Base-by-base conservation (phyloP, 2,329 filamentous ascomycete genomes). In the Fusarium brachygibbosum region DNA sequence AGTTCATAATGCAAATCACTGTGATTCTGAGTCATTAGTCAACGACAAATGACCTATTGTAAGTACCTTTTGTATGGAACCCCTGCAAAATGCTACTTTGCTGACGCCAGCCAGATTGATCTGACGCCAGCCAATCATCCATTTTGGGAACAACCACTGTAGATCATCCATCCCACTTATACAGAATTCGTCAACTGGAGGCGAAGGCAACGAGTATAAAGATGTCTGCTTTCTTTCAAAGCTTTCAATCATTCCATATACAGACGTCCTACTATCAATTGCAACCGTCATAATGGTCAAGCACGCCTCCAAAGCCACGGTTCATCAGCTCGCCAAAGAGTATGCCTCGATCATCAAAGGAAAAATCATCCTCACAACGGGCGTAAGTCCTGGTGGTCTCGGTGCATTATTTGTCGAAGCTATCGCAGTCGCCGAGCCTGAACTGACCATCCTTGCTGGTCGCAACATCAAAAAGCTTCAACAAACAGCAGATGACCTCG, bases 311-410 rank as follows among this genome's bases (percentile, higher is more conserved):
- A 48, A 48, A 4, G 41, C 45, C 2, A 65, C 62, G 0, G 60
- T 65, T 19, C 31, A 65, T 7, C 35, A 65, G 9, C 29, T 65
- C 6, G 45, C 35, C 23, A 38, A 48, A 9, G 62, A 65, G 25
- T 65, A 65, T 34, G 35, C 45, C 32, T 19, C 19, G 0, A 42
- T 52, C 6, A 59, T 65, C 16, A 59, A 59, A 37, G 60, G 34
- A 9, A 65, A 65, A 10, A 65, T 25, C 0, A 48, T 65, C 17
- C 60, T 65, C 3, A 65, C 60, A 1, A 65, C 62, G 4, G 62
- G 62, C 4, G 46, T 16, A 31, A 65, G 62, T 10, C 60, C 35
- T 6, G 35, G 60, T 2, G 60, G 62, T 8, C 62, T 65, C 1
- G 53, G 62, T 17, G 52, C 45, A 9, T 1, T 65, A 0, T 65